These are phyloP conservation scores for Pyrenophora seminiperda DNA, from an alignment of 2,329 filamentous ascomycete species.

Conservation along the genomic window DNA sequence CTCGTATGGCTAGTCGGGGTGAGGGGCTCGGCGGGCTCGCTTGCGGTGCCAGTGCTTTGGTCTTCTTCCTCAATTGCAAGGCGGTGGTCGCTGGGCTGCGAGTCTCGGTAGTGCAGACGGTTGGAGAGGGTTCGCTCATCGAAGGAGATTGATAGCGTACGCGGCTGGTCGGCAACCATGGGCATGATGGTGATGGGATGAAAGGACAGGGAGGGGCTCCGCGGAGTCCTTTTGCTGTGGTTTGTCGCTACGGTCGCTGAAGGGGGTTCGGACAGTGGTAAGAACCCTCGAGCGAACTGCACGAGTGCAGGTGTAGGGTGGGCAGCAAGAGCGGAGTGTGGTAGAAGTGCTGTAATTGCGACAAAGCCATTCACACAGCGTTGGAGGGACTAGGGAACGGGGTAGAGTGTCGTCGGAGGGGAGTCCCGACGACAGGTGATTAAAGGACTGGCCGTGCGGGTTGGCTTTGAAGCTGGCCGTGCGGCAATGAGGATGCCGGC, in stretches of 20 bases:
- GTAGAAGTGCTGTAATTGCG: slow-evolving; percentile 25
- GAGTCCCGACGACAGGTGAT: slow-evolving; percentile 2
- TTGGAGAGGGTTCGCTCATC: slow-evolving; percentile 29
- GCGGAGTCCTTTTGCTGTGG: too few relatives aligned
- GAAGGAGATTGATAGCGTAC: slow-evolving; percentile 27
- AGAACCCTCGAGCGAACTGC: slow-evolving; percentile 29
- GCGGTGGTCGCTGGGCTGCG: slow-evolving; percentile 34
- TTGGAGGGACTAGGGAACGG: neutral
- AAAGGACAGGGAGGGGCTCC: slow-evolving; percentile 9
- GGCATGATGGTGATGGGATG: slow-evolving; percentile 30
- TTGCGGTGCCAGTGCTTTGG: slow-evolving; percentile 47
- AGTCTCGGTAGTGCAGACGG: slow-evolving; percentile 33
- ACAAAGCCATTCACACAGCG: slow-evolving; percentile 44
- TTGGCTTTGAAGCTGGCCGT: too few relatives aligned
- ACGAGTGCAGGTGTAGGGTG: slow-evolving; percentile 24
- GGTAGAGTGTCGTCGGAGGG: slow-evolving; percentile 1
- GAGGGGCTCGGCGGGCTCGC: slow-evolving; percentile 47
- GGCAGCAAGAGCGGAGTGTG: slow-evolving; percentile 27
- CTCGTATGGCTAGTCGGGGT: slow-evolving; percentile 47
- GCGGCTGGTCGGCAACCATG: slow-evolving; percentile 20
- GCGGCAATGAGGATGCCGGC: slow-evolving; percentile 1
- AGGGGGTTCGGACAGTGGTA: slow-evolving; percentile 45
- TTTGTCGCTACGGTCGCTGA: slow-evolving; percentile 39
- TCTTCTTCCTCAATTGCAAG: slow-evolving; percentile 47
- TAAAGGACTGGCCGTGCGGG: neutral